Percentiles rank a stretch among this genome's conserved stretches.
Conservation (phyloP, 163 green algal genomes). For the Volvox carteri region DNA sequence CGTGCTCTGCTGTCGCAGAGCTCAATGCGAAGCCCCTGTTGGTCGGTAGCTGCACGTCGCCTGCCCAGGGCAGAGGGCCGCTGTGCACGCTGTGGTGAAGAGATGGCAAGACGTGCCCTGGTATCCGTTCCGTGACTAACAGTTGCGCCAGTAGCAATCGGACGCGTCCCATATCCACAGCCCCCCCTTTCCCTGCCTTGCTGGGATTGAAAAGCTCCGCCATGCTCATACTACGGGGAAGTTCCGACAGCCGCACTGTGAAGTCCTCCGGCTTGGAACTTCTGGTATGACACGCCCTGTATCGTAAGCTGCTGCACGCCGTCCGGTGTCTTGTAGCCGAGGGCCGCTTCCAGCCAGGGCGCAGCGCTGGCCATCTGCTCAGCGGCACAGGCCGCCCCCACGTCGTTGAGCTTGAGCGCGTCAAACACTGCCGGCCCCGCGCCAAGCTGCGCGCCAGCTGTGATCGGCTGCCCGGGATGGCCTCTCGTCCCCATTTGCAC, state of each 20-base stretch:
- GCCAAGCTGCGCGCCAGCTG: too few species aligned
- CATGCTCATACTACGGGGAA: not conserved
- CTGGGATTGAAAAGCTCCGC: not conserved
- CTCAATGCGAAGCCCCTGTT: not conserved
- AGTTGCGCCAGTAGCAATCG: not conserved
- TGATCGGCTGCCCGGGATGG: too few species aligned
- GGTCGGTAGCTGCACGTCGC: not conserved
- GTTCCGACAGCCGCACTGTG: not conserved
- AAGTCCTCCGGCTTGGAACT: not conserved
- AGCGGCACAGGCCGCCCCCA: not conserved
- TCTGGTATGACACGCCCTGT: not conserved
- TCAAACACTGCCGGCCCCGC: not conserved
- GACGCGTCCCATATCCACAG: not conserved
- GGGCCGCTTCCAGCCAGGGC: too few species aligned
- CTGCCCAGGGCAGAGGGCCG: not conserved
- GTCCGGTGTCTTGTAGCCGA: not conserved
- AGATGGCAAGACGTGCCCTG: not conserved
- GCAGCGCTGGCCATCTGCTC: conserved; percentile 9
- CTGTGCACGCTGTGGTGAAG: not conserved
- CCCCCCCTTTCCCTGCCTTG: not conserved
- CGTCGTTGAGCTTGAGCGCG: too few species aligned
- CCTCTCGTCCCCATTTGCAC: too few species aligned
- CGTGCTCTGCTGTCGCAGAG: too few species aligned
- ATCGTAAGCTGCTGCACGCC: not conserved
- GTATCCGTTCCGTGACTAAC: not conserved